Base-by-base conservation (phyloP, 1,139 yeast genomes). In the Nakaseomyces nivariensis region DNA sequence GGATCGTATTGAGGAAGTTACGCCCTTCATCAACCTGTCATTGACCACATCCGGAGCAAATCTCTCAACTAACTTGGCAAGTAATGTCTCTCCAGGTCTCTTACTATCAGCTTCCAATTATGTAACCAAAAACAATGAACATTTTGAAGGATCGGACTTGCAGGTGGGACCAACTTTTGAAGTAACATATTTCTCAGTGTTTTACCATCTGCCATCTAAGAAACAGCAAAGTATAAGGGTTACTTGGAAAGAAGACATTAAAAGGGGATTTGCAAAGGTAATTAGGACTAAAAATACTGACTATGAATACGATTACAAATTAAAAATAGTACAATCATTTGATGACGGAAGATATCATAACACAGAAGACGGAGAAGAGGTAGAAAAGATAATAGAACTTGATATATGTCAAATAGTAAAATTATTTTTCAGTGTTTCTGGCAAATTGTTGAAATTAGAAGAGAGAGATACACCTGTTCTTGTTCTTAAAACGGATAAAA, bases 261-360 rank as follows among this genome's bases (percentile, higher is more conserved):
- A 88, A 6, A 72, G 81, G 50, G 77, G 84, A 42, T 64, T 67
- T 51, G 76, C 78, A 0, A 65, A 68, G 25, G 61, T 83, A 7
- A 56, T 68, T 49, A 66, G 79, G 51, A 33, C n/a, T 37, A 32
- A 43, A 5, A 51, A 48, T 3, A 40, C 48, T 3, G 13, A 46
- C 13, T 43, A 42, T n/a, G 48, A 52, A 3, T 81, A 68, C 57
- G 56, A 62, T 4, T 85, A 83, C 60, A 63, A 63, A 8, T 58
- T 86, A 37, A 66, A 62, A 9, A 70, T 86, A 2, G 64, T 63
- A 2, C 94, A 86, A 59, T 77, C 77, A 58, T 79, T 82, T 52
- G 74, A 84, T 59, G 95, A 86, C 65, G 88, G 79, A 0, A 68
- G 95, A 51, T 86, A 83, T 60, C 95, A 86, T 59, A 78, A 75